Percentiles rank a stretch among this genome's conserved stretches.
These are phyloP conservation scores for Stephania yunnanensis DNA, from an alignment of 164 flowering plant genomes.

Conservation along the genomic window DNA sequence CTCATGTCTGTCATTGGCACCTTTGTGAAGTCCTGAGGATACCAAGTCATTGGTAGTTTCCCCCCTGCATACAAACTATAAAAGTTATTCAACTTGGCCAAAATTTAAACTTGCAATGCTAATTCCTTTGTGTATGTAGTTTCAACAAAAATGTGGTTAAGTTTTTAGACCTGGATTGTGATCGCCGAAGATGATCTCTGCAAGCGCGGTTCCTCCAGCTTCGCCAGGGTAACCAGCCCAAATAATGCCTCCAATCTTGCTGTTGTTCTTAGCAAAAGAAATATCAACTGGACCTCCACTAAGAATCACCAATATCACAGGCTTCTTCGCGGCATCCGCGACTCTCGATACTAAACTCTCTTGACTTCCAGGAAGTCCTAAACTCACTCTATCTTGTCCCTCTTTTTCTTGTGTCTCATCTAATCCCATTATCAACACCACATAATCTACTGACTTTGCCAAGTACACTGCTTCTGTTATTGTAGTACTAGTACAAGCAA, in stretches of 20 bases:
- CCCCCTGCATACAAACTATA: slow-evolving; percentile 46
- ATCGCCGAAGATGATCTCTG: slow-evolving; percentile 76
- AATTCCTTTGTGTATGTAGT: no score
- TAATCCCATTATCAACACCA: slow-evolving; percentile 72
- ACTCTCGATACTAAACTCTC: slow-evolving; percentile 40
- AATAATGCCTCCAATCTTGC: slow-evolving; percentile 52
- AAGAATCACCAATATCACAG: slow-evolving; percentile 59
- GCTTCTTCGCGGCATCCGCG: slow-evolving; percentile 55
- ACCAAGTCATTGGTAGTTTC: slow-evolving; percentile 84
- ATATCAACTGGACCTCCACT: slow-evolving; percentile 82
- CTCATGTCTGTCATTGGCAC: slow-evolving; percentile 92
- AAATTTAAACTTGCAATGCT: neutral
- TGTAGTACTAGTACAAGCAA: slow-evolving; percentile 38
- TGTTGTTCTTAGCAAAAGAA: slow-evolving; percentile 55
- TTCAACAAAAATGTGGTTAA: no score
- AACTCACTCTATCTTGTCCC: slow-evolving; percentile 41
- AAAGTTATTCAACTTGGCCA: neutral
- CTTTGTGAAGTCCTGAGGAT: slow-evolving; percentile 55
- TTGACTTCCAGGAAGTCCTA: slow-evolving; percentile 71
- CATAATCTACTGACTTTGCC: slow-evolving; percentile 54
- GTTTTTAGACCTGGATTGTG: slow-evolving; percentile 66
- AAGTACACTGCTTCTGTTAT: slow-evolving; percentile 41
- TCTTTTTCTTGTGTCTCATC: slow-evolving; percentile 69
- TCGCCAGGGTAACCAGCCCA: slow-evolving; percentile 98
- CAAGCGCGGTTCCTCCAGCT: slow-evolving; percentile 71